Conservation (phyloP, 2,329 filamentous ascomycete species). For the Scorias spongiosa region DNA sequence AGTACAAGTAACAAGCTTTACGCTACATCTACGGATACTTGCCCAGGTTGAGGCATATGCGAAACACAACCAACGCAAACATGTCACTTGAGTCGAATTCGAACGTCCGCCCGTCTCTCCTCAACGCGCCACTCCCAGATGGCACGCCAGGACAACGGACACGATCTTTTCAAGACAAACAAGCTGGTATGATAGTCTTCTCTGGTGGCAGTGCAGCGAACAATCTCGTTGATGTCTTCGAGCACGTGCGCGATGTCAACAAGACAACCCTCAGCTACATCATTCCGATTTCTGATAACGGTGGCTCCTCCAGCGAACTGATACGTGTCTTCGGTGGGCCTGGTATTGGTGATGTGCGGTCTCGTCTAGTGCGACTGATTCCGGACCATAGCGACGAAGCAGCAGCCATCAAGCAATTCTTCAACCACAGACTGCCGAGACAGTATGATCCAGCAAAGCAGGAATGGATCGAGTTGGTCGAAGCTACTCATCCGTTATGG, state of each 20-base stretch:
- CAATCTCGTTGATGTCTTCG: conserved; percentile 82
- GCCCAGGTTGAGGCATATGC: too few relatives aligned
- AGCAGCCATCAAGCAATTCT: conserved; percentile 62
- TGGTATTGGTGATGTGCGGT: conserved; percentile 64
- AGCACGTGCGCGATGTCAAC: conserved; percentile 42
- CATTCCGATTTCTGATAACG: conserved; percentile 92
- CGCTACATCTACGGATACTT: too few relatives aligned
- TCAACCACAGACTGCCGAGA: conserved; percentile 69
- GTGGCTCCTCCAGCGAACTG: conserved; percentile 82
- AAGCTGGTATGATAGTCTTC: conserved; percentile 61
- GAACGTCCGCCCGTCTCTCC: too few relatives aligned
- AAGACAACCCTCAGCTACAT: conserved; percentile 62
- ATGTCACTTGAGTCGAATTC: too few relatives aligned
- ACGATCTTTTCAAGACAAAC: conserved; percentile 3
- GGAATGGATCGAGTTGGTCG: conserved; percentile 83
- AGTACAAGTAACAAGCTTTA: too few relatives aligned
- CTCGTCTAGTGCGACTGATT: conserved; percentile 71
- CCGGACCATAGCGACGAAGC: conserved; percentile 50
- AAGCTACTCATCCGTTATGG: conserved; percentile 69
- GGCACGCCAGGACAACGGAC: neutral
- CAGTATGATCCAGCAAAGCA: conserved; percentile 45
- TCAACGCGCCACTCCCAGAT: neutral
- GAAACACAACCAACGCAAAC: too few relatives aligned
- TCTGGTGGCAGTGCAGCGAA: conserved; percentile 92
- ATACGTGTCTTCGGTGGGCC: conserved; percentile 91